Conservation (phyloP, 805 yeast species). For the Metschnikowia lochheadii region DNA sequence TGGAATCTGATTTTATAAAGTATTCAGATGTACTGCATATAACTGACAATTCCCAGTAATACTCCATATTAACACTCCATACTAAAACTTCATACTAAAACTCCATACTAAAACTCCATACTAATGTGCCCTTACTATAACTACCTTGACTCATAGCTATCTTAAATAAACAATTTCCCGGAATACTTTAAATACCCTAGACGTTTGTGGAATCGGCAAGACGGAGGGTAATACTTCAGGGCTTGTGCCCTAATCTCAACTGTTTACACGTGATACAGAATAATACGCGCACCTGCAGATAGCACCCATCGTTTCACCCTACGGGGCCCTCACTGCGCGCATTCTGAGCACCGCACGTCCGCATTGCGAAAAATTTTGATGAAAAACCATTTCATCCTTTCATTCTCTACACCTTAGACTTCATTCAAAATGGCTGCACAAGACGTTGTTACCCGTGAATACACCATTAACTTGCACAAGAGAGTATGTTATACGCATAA, state of each 20-base stretch:
- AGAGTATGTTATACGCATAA: conserved; percentile 63
- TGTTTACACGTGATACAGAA: not conserved
- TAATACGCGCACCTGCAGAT: not conserved
- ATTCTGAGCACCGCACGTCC: conserved; percentile 14
- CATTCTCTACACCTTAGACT: conserved; percentile 15
- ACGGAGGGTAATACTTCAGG: not conserved
- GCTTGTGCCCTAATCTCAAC: not conserved
- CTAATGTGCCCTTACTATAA: no score
- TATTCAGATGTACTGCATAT: no score
- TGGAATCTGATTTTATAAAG: no score
- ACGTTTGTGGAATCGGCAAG: not conserved
- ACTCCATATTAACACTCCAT: no score
- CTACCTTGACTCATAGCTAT: no score
- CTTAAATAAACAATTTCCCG: no score
- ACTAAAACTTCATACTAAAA: no score
- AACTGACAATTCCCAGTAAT: no score
- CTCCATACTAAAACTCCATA: no score
- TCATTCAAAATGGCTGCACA: conserved; percentile 70
- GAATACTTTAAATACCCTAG: no score
- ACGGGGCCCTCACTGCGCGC: not conserved
- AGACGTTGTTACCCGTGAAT: conserved; percentile 99
- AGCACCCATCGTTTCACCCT: not conserved
- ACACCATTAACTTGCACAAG: conserved; percentile 99
- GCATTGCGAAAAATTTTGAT: conserved; percentile 16
- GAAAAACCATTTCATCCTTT: conserved; percentile 11